Evolutionary conservation across 2,329 filamentous ascomycete genomes (phyloP).

Genomic region (Arthrobotrys pseudoclavata): DNA sequence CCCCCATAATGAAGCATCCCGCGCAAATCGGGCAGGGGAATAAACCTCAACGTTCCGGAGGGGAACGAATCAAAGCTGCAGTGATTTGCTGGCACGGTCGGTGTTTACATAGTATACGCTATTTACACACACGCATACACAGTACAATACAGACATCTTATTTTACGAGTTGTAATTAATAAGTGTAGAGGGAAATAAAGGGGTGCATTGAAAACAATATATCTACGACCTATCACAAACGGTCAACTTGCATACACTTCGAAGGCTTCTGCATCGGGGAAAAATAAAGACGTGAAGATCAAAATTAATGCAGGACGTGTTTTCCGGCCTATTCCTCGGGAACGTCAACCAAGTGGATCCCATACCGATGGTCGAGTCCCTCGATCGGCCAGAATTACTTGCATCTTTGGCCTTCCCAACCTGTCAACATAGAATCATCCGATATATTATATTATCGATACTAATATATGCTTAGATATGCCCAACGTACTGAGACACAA

Average conservation of each 20-base stretch:
- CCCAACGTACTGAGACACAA: constrained; percentile 15
- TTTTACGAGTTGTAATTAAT: constrained; percentile 30
- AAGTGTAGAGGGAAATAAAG: constrained; percentile 33
- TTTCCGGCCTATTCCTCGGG: constrained; percentile 41
- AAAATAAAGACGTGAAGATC: constrained; percentile 25
- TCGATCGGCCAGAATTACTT: not conserved
- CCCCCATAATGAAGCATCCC: constrained; percentile 25
- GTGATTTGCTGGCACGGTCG: constrained; percentile 7
- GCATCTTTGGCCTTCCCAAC: constrained; percentile 23
- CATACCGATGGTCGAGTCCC: constrained; percentile 20
- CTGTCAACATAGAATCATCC: constrained; percentile 21
- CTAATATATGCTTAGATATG: constrained; percentile 30
- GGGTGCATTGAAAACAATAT: constrained; percentile 33
- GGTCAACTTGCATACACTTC: constrained; percentile 26
- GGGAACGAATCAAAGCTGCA: constrained; percentile 46
- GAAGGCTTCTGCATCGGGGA: constrained; percentile 26
- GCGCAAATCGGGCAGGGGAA: constrained; percentile 32
- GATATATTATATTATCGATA: constrained; percentile 18
- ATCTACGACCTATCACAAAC: constrained; percentile 31
- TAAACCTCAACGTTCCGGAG: constrained; percentile 30
- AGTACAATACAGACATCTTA: not conserved
- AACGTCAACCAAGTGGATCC: constrained; percentile 56
- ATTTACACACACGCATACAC: not conserved
- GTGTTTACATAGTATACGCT: not conserved
- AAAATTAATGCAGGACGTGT: constrained; percentile 39